Base-by-base conservation (phyloP, 768 basidiomycete species). In the Pisolithus tinctorius region DNA sequence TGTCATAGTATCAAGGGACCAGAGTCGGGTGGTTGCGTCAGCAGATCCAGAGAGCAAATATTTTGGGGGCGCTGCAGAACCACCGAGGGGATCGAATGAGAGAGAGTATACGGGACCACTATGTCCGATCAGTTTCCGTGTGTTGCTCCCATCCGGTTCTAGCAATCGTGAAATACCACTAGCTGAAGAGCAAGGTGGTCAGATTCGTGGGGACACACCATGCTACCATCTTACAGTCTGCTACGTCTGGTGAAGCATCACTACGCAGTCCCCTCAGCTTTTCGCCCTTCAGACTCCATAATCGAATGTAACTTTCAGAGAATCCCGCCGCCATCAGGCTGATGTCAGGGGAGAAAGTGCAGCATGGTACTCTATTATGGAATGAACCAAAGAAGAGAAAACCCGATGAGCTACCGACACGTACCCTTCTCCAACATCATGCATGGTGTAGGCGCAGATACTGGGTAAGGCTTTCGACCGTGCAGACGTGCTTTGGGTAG, bases 241-340 rank as follows among this genome's bases (percentile, higher is more conserved):
- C 81, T 55, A 88, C 74, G 16, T 73, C 82, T 11, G 79, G 62
- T 17, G 81, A 76, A 51, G 88, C 89, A 60, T 94, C 90, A 55
- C 83, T 91, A 50, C 83, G 76, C 52, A 86, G 64, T 4, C 87
- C 90, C 59, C 74, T 81, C 31, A 99, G 68, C 58, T 85, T 89
- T 62, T 96, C 91, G 34, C 93, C 93, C 62, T 93, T 97, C 47
- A 98, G 70, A 64, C 81, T 95, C 94, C 96, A 99, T 55, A 99
- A 58, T 41, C 93, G 80, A 54, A 98, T 88, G 62, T 92, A 94
- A 61, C 93, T 97, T 69, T 99, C 94, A 25, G 90, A 81, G 64
- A 96, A 97, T 3, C 96, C 96, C 42, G 87, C 88, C 1, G 95
- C 96, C 81, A 99, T 82, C 10, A 98, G 68, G 7, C 94, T 87